Conservation (phyloP, 768 basidiomycete species). For the Psilocybe subaeruginosa region DNA sequence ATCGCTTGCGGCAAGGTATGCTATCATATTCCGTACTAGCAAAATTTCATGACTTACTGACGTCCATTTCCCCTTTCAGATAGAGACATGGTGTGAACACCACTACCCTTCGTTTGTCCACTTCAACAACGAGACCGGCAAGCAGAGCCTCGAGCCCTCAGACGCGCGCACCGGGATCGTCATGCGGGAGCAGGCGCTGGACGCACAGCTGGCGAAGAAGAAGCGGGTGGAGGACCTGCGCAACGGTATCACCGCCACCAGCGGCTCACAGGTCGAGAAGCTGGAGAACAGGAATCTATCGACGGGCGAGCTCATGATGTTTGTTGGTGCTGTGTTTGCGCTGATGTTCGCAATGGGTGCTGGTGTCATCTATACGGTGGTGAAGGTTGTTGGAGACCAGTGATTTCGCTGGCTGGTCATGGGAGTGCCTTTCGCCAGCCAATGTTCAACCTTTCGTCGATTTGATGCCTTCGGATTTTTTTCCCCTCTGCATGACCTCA, state of each 20-base stretch:
- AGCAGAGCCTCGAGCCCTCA: constrained; percentile 41
- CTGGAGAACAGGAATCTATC: constrained; percentile 13
- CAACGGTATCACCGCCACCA: constrained; percentile 10
- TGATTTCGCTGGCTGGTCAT: neutral
- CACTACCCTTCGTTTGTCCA: constrained; percentile 91
- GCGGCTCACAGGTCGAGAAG: neutral
- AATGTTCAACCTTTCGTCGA: too few species aligned
- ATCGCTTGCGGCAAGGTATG: constrained; percentile 83
- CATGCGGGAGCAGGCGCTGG: constrained; percentile 44
- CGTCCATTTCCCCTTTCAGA: constrained; percentile 43
- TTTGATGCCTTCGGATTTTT: too few species aligned
- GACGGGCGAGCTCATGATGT: constrained; percentile 30
- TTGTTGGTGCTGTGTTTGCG: constrained; percentile 29
- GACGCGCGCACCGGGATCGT: constrained; percentile 64
- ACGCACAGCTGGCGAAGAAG: constrained; percentile 34
- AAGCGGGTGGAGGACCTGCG: constrained; percentile 31
- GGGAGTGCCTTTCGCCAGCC: too few species aligned
- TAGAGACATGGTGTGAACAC: constrained; percentile 93
- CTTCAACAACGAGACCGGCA: constrained; percentile 27
- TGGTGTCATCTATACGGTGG: constrained; percentile 25
- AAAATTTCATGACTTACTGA: neutral
- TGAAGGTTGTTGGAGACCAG: constrained; percentile 17
- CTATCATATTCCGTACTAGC: constrained; percentile 10
- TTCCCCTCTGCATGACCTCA: too few species aligned
- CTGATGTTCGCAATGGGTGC: constrained; percentile 24